Evolutionary conservation across 192 early-diverging fungal genomes (phyloP).

Genomic region (Backusella tarrabulga): DNA sequence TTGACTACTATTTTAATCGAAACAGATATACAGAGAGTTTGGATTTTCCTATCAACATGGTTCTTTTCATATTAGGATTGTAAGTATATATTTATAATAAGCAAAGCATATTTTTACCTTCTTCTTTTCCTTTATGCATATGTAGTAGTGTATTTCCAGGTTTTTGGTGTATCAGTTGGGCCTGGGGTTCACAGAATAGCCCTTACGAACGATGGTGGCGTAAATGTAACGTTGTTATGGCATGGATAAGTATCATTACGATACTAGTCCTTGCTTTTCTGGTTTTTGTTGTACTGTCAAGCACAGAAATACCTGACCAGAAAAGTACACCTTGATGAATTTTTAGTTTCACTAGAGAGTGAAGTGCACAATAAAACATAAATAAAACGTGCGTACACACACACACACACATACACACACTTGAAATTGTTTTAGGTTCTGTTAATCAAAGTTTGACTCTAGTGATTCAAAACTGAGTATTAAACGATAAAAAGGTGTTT

Average conservation of each 20-base stretch:
- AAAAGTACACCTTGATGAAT: background rate
- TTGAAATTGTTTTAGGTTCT: no score
- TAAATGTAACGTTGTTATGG: background rate
- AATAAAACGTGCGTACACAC: background rate
- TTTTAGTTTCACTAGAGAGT: background rate
- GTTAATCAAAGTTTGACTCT: no score
- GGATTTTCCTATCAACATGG: background rate
- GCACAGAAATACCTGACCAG: background rate
- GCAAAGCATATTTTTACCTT: background rate
- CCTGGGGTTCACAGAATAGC: background rate
- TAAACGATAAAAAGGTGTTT: no score
- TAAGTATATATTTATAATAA: background rate
- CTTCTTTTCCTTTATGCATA: background rate
- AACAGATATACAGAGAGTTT: background rate
- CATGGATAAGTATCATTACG: background rate
- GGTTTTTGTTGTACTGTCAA: background rate
- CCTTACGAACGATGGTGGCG: constrained; percentile 1
- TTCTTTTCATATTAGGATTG: background rate
- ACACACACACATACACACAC: no score
- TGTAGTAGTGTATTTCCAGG: background rate
- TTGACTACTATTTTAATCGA: background rate
- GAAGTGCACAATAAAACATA: background rate
- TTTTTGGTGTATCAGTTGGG: background rate
- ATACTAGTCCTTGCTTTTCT: background rate
- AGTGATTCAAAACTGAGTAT: no score